Conservation (phyloP, 2,329 filamentous ascomycete genomes). For the Metarhizium guizhouense region DNA sequence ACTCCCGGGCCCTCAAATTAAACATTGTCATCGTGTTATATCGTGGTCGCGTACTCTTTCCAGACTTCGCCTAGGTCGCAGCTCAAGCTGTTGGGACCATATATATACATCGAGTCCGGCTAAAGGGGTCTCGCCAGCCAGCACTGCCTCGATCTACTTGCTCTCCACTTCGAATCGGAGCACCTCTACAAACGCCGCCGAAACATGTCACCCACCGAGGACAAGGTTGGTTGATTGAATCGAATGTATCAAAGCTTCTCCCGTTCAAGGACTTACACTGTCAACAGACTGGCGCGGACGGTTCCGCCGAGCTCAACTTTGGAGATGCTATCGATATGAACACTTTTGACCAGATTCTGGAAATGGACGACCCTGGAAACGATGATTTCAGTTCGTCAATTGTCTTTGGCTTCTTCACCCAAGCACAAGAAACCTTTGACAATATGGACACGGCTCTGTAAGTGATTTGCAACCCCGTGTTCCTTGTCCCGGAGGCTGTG, state of each 20-base stretch:
- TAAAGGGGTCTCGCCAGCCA: too few relatives aligned
- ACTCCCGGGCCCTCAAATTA: neutral
- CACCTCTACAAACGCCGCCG: neutral
- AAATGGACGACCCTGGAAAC: constrained; percentile 91
- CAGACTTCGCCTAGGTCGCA: neutral
- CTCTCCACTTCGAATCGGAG: neutral
- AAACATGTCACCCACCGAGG: constrained; percentile 22
- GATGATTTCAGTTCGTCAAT: constrained; percentile 83
- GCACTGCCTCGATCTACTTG: neutral
- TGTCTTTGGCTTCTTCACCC: constrained; percentile 86
- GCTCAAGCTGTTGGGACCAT: neutral
- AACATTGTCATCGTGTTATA: neutral
- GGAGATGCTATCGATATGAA: constrained; percentile 67
- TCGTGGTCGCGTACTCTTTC: neutral
- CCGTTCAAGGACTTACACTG: neutral
- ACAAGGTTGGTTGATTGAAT: constrained; percentile 20
- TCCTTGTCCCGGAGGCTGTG: neutral
- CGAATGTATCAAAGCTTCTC: neutral
- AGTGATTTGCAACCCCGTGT: constrained; percentile 27
- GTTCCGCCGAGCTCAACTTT: constrained; percentile 47
- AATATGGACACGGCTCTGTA: constrained; percentile 81
- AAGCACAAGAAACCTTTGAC: constrained; percentile 76
- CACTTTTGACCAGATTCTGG: constrained; percentile 91
- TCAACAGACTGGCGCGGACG: constrained; percentile 16
- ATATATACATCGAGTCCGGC: too few relatives aligned